Percentiles rank a stretch among this genome's conserved stretches.
Conservation (phyloP, 768 basidiomycete genomes). For the Clitopilus passeckerianus region DNA sequence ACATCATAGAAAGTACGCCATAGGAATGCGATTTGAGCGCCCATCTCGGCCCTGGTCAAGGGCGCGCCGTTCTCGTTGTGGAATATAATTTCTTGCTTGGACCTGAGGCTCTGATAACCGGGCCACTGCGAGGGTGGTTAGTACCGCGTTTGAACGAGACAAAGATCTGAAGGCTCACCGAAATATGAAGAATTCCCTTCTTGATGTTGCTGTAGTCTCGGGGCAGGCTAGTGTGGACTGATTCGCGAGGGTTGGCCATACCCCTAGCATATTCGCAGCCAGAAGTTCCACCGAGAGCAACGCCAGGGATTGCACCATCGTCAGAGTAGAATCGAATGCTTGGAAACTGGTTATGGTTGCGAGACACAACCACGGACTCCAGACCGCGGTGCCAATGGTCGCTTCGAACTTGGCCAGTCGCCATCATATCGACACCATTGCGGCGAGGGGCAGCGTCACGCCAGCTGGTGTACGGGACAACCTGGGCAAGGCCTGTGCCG, state of each 20-base stretch:
- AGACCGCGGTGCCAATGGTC: conserved; percentile 1
- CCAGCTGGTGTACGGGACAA: no score
- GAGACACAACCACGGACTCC: neutral
- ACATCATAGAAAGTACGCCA: neutral
- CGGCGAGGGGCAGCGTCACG: no score
- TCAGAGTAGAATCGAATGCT: neutral
- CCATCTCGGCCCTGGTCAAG: neutral
- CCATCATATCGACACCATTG: neutral
- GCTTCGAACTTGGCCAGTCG: neutral
- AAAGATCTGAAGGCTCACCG: neutral
- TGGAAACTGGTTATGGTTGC: neutral
- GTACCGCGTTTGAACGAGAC: neutral
- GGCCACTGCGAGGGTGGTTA: neutral
- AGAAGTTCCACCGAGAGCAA: neutral
- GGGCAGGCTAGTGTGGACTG: neutral
- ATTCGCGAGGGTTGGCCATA: neutral
- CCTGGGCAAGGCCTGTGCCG: neutral
- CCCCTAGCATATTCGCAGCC: neutral
- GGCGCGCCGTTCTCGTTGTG: neutral
- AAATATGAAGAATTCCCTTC: neutral
- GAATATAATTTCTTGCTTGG: neutral
- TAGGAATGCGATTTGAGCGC: neutral
- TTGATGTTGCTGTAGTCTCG: neutral
- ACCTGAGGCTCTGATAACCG: conserved; percentile 1
- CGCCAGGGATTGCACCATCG: neutral